Percentiles rank a stretch among this genome's conserved stretches.
Conservation (phyloP, 2,329 filamentous ascomycete species). For the Xylariaceae sp. region DNA sequence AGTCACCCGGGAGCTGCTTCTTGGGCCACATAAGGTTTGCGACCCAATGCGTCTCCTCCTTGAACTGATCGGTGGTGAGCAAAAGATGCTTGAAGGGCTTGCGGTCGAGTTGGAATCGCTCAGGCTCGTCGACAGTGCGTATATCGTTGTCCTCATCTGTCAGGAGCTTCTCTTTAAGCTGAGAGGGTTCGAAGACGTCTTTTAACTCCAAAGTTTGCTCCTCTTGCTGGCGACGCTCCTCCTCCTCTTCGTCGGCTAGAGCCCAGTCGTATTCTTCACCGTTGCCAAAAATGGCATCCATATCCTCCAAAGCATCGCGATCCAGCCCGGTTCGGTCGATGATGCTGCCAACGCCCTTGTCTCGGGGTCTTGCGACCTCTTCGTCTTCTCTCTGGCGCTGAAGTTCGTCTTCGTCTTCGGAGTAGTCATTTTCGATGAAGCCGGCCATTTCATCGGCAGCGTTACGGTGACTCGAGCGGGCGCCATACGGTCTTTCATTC, state of each 20-base stretch:
- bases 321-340: slow-evolving; percentile 82
- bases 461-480: slow-evolving; percentile 51
- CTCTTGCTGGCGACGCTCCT: slow-evolving; percentile 72
- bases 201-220: slow-evolving; percentile 89
- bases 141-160: slow-evolving; percentile 95
- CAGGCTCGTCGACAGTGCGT: slow-evolving; percentile 82
- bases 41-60: slow-evolving; percentile 90
- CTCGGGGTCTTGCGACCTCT: slow-evolving; percentile 78
- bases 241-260: slow-evolving; percentile 79
- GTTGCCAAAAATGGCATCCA: slow-evolving; percentile 93
- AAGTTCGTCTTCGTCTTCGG: slow-evolving; percentile 77
- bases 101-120: slow-evolving; percentile 88
- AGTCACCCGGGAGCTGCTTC: slow-evolving; percentile 68
- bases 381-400: slow-evolving; percentile 76
- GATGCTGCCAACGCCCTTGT: slow-evolving; percentile 63
- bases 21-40: slow-evolving; percentile 85
- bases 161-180: slow-evolving; percentile 88
- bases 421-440: slow-evolving; percentile 96
- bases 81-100: slow-evolving; percentile 81
- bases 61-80: slow-evolving; percentile 78
- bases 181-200: slow-evolving; percentile 96
- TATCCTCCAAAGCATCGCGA: slow-evolving; percentile 89
- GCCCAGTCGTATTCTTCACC: slow-evolving; percentile 96
- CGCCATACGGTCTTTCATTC: slow-evolving; percentile 48
- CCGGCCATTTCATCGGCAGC: slow-evolving; percentile 81